phyloP scores from a whole-genome alignment of 2,329 filamentous ascomycete species.

The Sclerotinia subarctica region DNA sequence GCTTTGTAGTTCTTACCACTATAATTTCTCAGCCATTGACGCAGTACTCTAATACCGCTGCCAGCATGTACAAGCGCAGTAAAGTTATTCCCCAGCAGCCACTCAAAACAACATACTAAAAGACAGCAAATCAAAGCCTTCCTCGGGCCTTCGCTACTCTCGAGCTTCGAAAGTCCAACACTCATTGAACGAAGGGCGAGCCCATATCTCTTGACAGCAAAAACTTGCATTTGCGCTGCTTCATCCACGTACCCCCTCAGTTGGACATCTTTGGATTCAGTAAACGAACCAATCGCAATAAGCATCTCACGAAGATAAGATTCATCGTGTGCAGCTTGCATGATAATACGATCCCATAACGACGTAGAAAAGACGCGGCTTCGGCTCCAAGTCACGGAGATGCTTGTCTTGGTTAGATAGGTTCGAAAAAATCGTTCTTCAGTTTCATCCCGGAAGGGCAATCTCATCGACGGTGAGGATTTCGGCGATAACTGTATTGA shows the following conservation, averaged over 20 bases:
- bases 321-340: constrained; percentile 60
- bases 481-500: background rate
- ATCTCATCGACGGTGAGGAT: constrained; percentile 4
- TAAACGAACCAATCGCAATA: constrained; percentile 59
- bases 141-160: constrained; percentile 2
- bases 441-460: constrained; percentile 46
- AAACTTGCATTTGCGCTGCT: constrained; percentile 12
- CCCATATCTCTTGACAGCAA: constrained; percentile 20
- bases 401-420: constrained; percentile 13
- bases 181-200: constrained; percentile 21
- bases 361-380: constrained; percentile 51
- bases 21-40: constrained; percentile 14
- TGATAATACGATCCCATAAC: constrained; percentile 60
- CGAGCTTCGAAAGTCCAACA: constrained; percentile 2
- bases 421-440: constrained; percentile 20
- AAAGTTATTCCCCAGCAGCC: constrained; percentile 15
- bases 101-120: constrained; percentile 22
- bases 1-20: background rate
- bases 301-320: constrained; percentile 59
- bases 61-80: constrained; percentile 19
- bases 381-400: constrained; percentile 45
- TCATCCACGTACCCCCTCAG: background rate
- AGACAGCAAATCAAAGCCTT: constrained; percentile 22
- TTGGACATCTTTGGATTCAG: constrained; percentile 16
- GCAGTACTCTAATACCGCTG: constrained; percentile 13